Conservation (phyloP, 805 yeast species). For the Starmera pachycereana region DNA sequence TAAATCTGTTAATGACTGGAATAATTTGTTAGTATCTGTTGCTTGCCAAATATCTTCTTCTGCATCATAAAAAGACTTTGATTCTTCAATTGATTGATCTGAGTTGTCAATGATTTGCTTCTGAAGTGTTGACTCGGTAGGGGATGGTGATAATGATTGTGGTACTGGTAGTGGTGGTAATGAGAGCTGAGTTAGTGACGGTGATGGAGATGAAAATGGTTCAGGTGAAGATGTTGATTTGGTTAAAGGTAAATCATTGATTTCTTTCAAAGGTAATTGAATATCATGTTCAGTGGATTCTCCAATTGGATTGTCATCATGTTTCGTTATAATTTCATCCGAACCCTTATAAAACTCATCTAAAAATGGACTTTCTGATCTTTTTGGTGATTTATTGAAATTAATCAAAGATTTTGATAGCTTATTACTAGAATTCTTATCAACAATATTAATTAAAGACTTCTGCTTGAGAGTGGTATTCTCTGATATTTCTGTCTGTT, state of each 20-base stretch:
- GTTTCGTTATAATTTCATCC: conserved; percentile 7
- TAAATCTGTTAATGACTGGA: conserved; percentile 19
- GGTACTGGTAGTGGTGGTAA: too few relatives aligned
- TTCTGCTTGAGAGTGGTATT: too few relatives aligned
- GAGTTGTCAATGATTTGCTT: too few relatives aligned
- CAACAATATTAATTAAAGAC: too few relatives aligned
- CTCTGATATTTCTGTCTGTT: too few relatives aligned
- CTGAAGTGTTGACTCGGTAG: too few relatives aligned
- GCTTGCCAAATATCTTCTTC: conserved; percentile 15
- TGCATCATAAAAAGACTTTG: conserved; percentile 4
- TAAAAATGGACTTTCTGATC: conserved; percentile 18
- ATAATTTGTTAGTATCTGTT: conserved; percentile 19
- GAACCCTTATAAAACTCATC: conserved; percentile 12
- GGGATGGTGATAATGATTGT: too few relatives aligned
- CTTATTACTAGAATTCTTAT: too few relatives aligned
- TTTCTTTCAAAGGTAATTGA: not conserved
- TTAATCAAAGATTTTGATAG: conserved; percentile 5
- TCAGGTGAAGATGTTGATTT: too few relatives aligned
- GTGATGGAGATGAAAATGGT: too few relatives aligned
- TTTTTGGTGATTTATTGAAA: conserved; percentile 1
- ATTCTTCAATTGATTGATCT: not conserved
- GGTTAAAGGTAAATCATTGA: too few relatives aligned
- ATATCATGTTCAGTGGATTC: conserved; percentile 20
- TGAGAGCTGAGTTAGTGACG: too few relatives aligned
- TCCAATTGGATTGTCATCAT: conserved; percentile 18